Evolutionary conservation across 2,329 filamentous ascomycete species (phyloP).

Genomic region (Penicillium rolfsii): DNA sequence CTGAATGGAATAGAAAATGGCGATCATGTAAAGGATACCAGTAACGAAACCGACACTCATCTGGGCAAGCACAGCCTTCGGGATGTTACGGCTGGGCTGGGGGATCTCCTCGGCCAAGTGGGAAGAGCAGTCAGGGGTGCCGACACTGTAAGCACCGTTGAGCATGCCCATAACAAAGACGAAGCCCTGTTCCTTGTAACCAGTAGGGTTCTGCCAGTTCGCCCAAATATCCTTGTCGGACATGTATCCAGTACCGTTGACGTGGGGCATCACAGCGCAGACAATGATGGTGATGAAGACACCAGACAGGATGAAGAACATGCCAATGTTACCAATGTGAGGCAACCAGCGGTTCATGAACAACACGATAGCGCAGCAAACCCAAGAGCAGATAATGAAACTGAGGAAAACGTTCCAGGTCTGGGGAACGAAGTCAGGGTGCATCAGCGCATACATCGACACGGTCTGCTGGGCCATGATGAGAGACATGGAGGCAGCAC

Average conservation of each 20-base stretch:
- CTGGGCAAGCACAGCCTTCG: slow-evolving; percentile 56
- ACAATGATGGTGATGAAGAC: slow-evolving; percentile 59
- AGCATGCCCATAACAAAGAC: slow-evolving; percentile 68
- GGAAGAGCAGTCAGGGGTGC: slow-evolving; percentile 66
- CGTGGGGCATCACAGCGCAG: slow-evolving; percentile 57
- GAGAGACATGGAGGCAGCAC: slow-evolving; percentile 61
- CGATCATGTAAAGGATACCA: slow-evolving; percentile 54
- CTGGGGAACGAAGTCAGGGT: slow-evolving; percentile 56
- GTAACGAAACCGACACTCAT: slow-evolving; percentile 53
- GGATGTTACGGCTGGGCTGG: slow-evolving; percentile 50
- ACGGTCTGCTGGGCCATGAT: slow-evolving; percentile 64
- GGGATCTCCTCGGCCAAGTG: slow-evolving; percentile 69
- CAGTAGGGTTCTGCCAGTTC: slow-evolving; percentile 55
- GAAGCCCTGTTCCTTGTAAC: slow-evolving; percentile 57
- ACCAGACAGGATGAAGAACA: slow-evolving; percentile 60
- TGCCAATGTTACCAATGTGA: slow-evolving; percentile 58
- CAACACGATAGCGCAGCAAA: slow-evolving; percentile 56
- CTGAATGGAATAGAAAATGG: slow-evolving; percentile 56
- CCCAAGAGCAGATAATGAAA: slow-evolving; percentile 60
- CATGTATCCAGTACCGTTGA: slow-evolving; percentile 48
- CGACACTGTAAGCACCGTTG: slow-evolving; percentile 71
- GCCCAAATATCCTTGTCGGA: slow-evolving; percentile 59
- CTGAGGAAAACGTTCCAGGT: slow-evolving; percentile 64
- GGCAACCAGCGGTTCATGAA: slow-evolving; percentile 59
- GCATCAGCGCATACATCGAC: slow-evolving; percentile 64